These are phyloP conservation scores for Cicer yamashitae DNA, from an alignment of 306 rosid species.

Conservation along the genomic window DNA sequence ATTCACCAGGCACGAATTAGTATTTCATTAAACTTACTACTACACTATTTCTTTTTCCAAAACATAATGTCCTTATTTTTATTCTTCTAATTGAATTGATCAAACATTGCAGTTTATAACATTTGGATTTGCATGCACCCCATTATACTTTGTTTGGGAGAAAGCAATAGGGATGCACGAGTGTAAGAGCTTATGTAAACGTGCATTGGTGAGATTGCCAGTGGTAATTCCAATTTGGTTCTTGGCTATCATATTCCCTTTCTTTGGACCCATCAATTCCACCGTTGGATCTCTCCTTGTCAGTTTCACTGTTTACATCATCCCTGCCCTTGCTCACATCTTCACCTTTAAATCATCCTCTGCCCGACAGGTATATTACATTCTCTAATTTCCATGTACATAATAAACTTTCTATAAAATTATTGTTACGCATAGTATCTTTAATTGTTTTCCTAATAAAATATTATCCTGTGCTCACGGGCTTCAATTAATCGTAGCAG, in stretches of 20 bases:
- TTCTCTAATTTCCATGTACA: background rate
- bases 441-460: background rate
- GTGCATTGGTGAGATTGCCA: conserved; percentile 90
- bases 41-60: no score
- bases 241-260: conserved; percentile 91
- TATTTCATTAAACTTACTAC: no score
- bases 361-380: conserved; percentile 70
- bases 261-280: conserved; percentile 97
- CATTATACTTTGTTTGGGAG: conserved; percentile 94
- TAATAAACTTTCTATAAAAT: background rate
- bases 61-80: no score
- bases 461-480: background rate
- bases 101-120: conserved; percentile 73
- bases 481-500: background rate
- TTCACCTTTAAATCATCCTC: conserved; percentile 88
- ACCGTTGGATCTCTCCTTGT: conserved; percentile 97
- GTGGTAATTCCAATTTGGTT: conserved; percentile 97
- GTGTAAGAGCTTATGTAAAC: conserved; percentile 91
- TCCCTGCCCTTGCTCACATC: conserved; percentile 85
- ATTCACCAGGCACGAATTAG: conserved; percentile 73
- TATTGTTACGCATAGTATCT: no score
- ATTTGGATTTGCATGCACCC: conserved; percentile 98
- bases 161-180: conserved; percentile 87
- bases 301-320: conserved; percentile 95
- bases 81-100: no score